Base-by-base conservation (phyloP, 805 yeast species). In the Barnettozyma sp. region DNA sequence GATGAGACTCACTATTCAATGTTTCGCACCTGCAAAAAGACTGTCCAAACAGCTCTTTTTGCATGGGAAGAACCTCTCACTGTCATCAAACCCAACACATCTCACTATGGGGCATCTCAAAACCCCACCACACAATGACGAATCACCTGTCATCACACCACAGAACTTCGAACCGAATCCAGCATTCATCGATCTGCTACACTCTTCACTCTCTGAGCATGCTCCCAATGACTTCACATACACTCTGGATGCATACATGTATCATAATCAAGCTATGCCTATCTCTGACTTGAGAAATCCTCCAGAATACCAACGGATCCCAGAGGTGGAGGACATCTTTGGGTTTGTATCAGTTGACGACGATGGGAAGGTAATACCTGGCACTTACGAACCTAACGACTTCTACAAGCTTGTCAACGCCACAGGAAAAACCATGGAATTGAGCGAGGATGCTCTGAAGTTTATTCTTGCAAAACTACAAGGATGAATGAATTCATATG, bases 241-340 rank as follows among this genome's bases (percentile, higher is more conserved):
- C 48, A 63, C 67, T 19, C 54, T 76, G 50, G 83, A 77, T 40
- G 75, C 82, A 1, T 64, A 72, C 4, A 65, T 66, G 24, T 71
- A 70, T 44, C 71, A 71, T 11, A 62, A 62, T 15, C 59, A 70
- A 1, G 76, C 60, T 54, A 73, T 81, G 79, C 85, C 87, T 7
- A 71, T 84, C 29, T 79, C 73, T 45, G 94, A 83, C 52, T 65
- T 78, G 42, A 65, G 92, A 40, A 72, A 68, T 31, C 67, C 74
- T 1, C 86, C 90, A 1, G 60, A 70, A 16, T 73, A 70, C 41
- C 80, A 79, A 22, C 65, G 92, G 44, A 71, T 69, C 11, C 85
- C 90, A 1, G 82, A 78, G 15, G 70, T 80, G 7, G 84, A 80
- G 42, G 82, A 80, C 46, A 74, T 76, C 2, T 63, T 76, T 34